phyloP scores from a whole-genome alignment of 768 basidiomycete species.

The Boletus reticulatus region DNA sequence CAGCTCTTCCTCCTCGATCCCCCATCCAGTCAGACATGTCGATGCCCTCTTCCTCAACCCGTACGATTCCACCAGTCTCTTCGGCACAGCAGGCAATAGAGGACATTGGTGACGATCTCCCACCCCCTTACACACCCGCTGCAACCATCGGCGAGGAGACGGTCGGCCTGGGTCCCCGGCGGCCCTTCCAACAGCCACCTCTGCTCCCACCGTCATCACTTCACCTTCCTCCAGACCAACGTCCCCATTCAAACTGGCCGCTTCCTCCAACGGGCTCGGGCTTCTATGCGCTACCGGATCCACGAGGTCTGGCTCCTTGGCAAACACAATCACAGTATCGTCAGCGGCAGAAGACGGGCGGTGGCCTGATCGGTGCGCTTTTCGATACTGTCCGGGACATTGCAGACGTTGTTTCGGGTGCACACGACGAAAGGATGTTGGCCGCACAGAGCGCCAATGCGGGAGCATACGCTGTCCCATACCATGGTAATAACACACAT shows the following conservation, averaged over 20 bases:
- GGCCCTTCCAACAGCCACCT: slow-evolving; percentile 57
- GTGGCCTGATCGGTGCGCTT: slow-evolving; percentile 27
- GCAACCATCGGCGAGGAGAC: slow-evolving; percentile 63
- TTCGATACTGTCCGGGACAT: slow-evolving; percentile 29
- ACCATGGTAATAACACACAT: background rate
- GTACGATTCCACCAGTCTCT: background rate
- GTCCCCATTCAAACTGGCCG: background rate
- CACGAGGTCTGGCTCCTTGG: slow-evolving; percentile 20
- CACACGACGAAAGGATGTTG: slow-evolving; percentile 17
- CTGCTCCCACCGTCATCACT: slow-evolving; percentile 1
- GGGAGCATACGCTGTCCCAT: slow-evolving; percentile 20
- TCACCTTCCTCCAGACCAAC: background rate
- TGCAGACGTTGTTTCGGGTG: slow-evolving; percentile 27
- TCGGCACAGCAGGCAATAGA: background rate
- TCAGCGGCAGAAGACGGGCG: slow-evolving; percentile 13
- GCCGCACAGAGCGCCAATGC: slow-evolving; percentile 14
- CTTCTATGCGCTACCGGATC: slow-evolving; percentile 12
- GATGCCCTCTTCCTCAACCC: background rate
- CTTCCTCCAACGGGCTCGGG: background rate
- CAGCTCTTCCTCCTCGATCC: slow-evolving; percentile 1
- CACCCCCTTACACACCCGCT: slow-evolving; percentile 67
- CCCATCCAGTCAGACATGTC: background rate
- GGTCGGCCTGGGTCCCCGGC: slow-evolving; percentile 56
- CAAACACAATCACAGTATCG: slow-evolving; percentile 18
- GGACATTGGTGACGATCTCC: slow-evolving; percentile 51